Conservation (phyloP, 2,329 filamentous ascomycete genomes). For the Beauveria sp. region DNA sequence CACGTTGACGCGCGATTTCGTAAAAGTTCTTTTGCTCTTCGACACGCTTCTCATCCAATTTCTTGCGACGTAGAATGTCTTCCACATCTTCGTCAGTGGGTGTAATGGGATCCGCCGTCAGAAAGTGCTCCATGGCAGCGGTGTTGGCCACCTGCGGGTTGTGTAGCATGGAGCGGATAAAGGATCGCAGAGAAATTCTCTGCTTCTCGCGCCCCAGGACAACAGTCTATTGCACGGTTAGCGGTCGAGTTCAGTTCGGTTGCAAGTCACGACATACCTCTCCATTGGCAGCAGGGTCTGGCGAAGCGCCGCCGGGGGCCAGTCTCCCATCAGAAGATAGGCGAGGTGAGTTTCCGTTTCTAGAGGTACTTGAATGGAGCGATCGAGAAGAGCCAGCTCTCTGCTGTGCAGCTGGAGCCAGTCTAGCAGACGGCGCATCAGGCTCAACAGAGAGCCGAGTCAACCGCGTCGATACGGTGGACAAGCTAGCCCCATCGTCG, state of each 20-base stretch:
- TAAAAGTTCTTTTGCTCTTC: constrained; percentile 94
- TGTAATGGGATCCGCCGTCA: constrained; percentile 64
- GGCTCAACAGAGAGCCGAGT: constrained; percentile 27
- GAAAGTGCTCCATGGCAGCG: constrained; percentile 75
- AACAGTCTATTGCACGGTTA: constrained; percentile 34
- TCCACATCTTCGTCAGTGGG: constrained; percentile 74
- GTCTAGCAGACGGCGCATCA: constrained; percentile 20
- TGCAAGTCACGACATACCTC: constrained; percentile 12
- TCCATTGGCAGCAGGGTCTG: constrained; percentile 19
- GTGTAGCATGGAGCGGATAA: constrained; percentile 75
- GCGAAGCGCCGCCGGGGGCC: constrained; percentile 17
- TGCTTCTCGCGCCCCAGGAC: constrained; percentile 80
- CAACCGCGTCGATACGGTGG: constrained; percentile 66
- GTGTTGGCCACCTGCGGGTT: constrained; percentile 79
- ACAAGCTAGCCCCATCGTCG: constrained; percentile 73
- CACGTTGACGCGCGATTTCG: constrained; percentile 84
- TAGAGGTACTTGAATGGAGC: constrained; percentile 24
- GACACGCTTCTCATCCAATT: constrained; percentile 77
- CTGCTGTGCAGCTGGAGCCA: constrained; percentile 19
- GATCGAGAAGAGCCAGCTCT: constrained; percentile 18
- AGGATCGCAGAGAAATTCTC: constrained; percentile 83
- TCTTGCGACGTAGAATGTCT: constrained; percentile 72
- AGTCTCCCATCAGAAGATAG: constrained; percentile 24
- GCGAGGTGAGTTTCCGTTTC: constrained; percentile 21
- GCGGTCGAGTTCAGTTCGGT: background rate